Base-by-base conservation (phyloP, 2,329 filamentous ascomycete species). In the Botryosphaeria dothidea region DNA sequence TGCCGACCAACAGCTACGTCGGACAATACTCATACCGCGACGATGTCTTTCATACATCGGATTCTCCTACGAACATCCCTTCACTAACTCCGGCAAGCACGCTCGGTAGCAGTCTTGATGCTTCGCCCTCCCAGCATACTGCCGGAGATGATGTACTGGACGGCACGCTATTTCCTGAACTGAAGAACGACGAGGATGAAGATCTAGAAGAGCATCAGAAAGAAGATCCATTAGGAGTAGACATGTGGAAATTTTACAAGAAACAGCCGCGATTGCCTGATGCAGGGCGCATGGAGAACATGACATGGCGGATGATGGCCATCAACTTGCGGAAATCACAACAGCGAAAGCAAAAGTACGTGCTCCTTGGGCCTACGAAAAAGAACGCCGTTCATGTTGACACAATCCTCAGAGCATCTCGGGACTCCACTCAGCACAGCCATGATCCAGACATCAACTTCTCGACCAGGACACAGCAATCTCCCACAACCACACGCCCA, bases 301-400 rank as follows among this genome's bases (percentile, higher is more conserved):
- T 98, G 76, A 95, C 93, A 36, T 98, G 95, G 95, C 90, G 95
- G 75, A 96, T 98, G 93, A 98, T 98, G 94, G 90, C 93, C 68
- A 89, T 95, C 83, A 92, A 88, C 77, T 82, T 97, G 79, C 83
- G 83, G 4, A 60, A 60, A 34, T 25, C 7, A 6, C 56, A 48
- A 60, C 9, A n/a, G 27, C 11, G 23, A 25, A 36, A 8, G 7
- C 19, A 29, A 27, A 31, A 23, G 56, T 60, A 15, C 11, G 56
- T n/a, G 3, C 15, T 41, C 15, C 21, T 17, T 19, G 17, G 38
- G n/a, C 4, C 13, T 7, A 3, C 9, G 13, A 15, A 29, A 1
- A 25, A 7, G 21, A 3, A 1, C 13, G 17, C 25, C 8, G 46
- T 5, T n/a, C n/a, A 31, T 9, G 15, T 17, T 51, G 25, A 51